Conservation (phyloP, 1,284 basidiomycete species). For the Leccinum solheimii region DNA sequence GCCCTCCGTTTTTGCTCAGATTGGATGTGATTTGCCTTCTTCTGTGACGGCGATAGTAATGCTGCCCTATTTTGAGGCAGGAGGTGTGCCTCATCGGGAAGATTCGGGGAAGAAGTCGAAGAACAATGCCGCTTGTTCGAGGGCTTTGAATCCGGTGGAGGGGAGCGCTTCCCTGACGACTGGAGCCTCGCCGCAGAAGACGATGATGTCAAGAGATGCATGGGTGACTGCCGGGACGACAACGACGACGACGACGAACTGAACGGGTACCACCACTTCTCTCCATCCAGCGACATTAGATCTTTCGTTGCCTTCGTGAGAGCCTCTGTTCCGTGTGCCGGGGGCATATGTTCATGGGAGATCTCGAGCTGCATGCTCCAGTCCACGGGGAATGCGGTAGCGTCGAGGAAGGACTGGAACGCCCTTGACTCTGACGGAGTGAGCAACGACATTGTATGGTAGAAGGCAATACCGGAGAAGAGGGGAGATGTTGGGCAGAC, state of each 20-base stretch:
- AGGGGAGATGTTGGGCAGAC: not conserved
- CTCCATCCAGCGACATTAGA: conserved; percentile 37
- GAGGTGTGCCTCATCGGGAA: conserved; percentile 18
- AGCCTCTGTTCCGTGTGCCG: conserved; percentile 51
- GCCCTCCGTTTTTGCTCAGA: conserved; percentile 89
- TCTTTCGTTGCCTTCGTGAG: conserved; percentile 69
- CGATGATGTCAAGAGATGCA: conserved; percentile 21
- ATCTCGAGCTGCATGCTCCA: conserved; percentile 40
- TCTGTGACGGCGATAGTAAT: conserved; percentile 76
- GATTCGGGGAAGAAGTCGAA: conserved; percentile 10
- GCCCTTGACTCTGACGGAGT: conserved; percentile 50
- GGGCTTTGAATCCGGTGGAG: conserved; percentile 25
- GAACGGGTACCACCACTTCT: conserved; percentile 31
- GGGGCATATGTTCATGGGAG: conserved; percentile 38
- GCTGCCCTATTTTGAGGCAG: conserved; percentile 27
- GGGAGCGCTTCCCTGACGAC: conserved; percentile 31
- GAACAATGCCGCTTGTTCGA: conserved; percentile 40
- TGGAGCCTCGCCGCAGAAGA: conserved; percentile 14
- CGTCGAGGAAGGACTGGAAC: conserved; percentile 55
- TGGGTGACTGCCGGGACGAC: conserved; percentile 33
- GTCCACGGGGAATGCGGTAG: conserved; percentile 38
- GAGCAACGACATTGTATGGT: conserved; percentile 43
- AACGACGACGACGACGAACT: conserved; percentile 15
- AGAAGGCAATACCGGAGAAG: not conserved
- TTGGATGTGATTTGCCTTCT: conserved; percentile 92